These are phyloP conservation scores for Micromonas commoda DNA, from an alignment of 139 green algal genomes.

Conservation along the genomic window DNA sequence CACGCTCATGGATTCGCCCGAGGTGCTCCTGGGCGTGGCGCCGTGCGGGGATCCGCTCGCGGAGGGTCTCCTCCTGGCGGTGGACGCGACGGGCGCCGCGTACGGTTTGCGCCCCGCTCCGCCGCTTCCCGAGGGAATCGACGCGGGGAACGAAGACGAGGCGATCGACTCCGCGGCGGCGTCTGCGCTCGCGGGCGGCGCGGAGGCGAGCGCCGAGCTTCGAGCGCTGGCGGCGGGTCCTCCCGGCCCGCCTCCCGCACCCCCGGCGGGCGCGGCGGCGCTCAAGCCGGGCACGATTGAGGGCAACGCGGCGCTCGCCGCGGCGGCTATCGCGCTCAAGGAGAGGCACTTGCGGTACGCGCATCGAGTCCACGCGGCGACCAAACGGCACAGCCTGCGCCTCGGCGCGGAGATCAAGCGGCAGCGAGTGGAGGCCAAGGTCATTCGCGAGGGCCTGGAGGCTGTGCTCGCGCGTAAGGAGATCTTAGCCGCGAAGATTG, in stretches of 20 bases:
- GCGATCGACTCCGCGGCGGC: neutral
- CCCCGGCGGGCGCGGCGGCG: no score
- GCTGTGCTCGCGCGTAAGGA: neutral
- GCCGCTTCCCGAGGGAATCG: neutral
- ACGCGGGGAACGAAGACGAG: neutral
- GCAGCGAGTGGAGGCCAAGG: neutral
- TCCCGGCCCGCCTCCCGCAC: no score
- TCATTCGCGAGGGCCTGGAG: neutral
- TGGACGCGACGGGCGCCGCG: neutral
- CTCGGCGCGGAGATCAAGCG: slow-evolving; percentile 10
- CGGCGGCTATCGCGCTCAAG: neutral
- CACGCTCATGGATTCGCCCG: neutral
- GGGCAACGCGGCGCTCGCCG: slow-evolving; percentile 4
- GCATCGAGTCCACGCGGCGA: neutral
- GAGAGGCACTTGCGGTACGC: neutral
- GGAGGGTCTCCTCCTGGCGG: neutral
- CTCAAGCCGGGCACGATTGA: neutral
- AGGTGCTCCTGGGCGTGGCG: neutral
- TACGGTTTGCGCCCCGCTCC: neutral
- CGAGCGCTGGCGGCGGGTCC: neutral
- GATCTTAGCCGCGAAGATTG: neutral
- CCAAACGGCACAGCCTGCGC: neutral
- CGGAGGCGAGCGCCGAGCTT: neutral
- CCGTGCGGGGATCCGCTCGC: neutral
- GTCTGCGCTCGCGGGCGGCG: no score